phyloP scores from a whole-genome alignment of 306 rosid species.

The Trifolium subterraneum region DNA sequence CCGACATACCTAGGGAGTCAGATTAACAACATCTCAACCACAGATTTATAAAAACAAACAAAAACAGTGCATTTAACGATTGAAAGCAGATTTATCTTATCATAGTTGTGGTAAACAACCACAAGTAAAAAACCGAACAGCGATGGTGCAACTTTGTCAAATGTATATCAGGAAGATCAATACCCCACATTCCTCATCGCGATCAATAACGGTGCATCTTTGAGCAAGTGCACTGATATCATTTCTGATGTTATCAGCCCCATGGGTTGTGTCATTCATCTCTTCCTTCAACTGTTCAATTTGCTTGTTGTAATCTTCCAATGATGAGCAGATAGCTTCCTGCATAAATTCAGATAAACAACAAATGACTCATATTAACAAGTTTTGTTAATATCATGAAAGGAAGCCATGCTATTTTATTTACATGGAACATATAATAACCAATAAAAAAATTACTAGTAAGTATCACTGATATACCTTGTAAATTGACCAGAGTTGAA shows the following conservation, averaged over 20 bases:
- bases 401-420: slow-evolving; percentile 24
- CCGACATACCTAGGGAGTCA: slow-evolving; percentile 68
- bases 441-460: not conserved
- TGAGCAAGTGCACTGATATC: slow-evolving; percentile 99
- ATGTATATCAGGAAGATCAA: slow-evolving; percentile 46
- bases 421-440: slow-evolving; percentile 8
- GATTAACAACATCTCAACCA: slow-evolving; percentile 40
- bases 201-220: slow-evolving; percentile 93
- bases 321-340: slow-evolving; percentile 95
- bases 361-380: slow-evolving; percentile 21
- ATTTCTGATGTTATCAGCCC: slow-evolving; percentile 94
- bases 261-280: slow-evolving; percentile 99
- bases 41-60: not conserved
- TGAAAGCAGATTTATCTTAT: slow-evolving; percentile 20
- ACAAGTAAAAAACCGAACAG: slow-evolving; percentile 32
- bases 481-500: slow-evolving; percentile 24
- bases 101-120: not conserved
- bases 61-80: not conserved
- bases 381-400: slow-evolving; percentile 26
- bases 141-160: slow-evolving; percentile 28
- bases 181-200: slow-evolving; percentile 99
- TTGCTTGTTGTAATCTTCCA: slow-evolving; percentile 99
- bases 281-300: slow-evolving; percentile 91
- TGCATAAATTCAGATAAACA: slow-evolving; percentile 46
- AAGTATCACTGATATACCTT: not conserved